Conservation (phyloP, 164 flowering plant species). For the Vitis labrusca region DNA sequence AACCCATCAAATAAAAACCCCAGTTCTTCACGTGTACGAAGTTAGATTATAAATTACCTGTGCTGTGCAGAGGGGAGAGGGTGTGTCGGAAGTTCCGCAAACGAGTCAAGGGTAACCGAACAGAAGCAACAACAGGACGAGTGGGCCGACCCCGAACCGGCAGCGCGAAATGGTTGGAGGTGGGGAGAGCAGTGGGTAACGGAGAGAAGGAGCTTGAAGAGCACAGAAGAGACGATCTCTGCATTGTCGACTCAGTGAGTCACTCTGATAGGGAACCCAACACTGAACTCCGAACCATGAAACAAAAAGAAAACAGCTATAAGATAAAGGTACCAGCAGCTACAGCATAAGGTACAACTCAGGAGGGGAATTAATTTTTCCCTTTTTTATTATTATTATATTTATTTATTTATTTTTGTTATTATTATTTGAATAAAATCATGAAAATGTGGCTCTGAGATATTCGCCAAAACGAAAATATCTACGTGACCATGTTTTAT, state of each 20-base stretch:
- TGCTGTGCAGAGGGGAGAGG: slow-evolving; percentile 14
- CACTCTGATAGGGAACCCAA: not conserved
- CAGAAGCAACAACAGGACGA: not conserved
- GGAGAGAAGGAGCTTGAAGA: slow-evolving; percentile 17
- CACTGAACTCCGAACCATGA: slow-evolving; percentile 3
- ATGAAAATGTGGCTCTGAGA: too few relatives aligned
- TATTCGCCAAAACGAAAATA: too few relatives aligned
- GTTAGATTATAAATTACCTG: slow-evolving; percentile 14
- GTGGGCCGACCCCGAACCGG: not conserved
- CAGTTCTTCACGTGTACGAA: not conserved
- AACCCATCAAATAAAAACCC: not conserved
- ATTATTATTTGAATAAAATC: too few relatives aligned
- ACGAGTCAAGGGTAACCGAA: not conserved
- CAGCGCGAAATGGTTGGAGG: not conserved
- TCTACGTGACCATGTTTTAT: too few relatives aligned
- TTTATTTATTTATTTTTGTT: too few relatives aligned
- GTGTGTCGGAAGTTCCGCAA: not conserved
- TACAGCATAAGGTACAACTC: too few relatives aligned
- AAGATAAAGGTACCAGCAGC: too few relatives aligned
- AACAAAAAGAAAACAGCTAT: slow-evolving; percentile 1
- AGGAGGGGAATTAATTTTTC: too few relatives aligned
- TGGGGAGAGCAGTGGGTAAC: slow-evolving; percentile 2
- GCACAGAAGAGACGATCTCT: slow-evolving; percentile 17
- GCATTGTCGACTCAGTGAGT: slow-evolving; percentile 13
- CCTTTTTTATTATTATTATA: too few relatives aligned